Evolutionary conservation across 2,329 filamentous ascomycete genomes (phyloP).

Genomic region (Chalara sp.): DNA sequence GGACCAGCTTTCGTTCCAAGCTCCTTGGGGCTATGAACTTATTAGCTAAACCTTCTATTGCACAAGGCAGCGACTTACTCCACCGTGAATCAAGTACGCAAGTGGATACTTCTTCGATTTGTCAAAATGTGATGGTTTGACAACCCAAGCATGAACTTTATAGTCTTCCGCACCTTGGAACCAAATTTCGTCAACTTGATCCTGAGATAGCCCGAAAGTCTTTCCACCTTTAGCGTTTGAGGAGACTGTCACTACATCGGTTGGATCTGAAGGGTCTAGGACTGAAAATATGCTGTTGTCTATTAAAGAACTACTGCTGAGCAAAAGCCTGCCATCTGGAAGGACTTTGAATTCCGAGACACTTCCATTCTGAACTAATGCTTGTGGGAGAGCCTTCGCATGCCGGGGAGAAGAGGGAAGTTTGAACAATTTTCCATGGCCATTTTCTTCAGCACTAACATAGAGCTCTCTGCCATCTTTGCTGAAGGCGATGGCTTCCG

Average conservation of each 20-base stretch:
- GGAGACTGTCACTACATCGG: slow-evolving; percentile 40
- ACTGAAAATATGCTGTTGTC: slow-evolving; percentile 67
- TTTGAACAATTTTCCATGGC: slow-evolving; percentile 53
- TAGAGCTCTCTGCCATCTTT: slow-evolving; percentile 57
- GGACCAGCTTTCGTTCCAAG: slow-evolving; percentile 35
- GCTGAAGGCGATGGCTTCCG: slow-evolving; percentile 51
- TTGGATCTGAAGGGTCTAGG: slow-evolving; percentile 32
- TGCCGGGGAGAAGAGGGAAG: slow-evolving; percentile 48
- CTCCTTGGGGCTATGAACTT: slow-evolving; percentile 22
- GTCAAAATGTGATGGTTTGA: slow-evolving; percentile 63
- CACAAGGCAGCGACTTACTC: slow-evolving; percentile 28
- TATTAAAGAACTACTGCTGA: slow-evolving; percentile 61
- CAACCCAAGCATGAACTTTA: slow-evolving; percentile 48
- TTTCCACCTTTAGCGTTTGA: slow-evolving; percentile 60
- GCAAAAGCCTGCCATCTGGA: slow-evolving; percentile 45
- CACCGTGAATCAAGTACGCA: slow-evolving; percentile 75
- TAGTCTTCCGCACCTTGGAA: slow-evolving; percentile 58
- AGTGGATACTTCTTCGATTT: slow-evolving; percentile 68
- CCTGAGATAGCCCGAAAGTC: slow-evolving; percentile 56
- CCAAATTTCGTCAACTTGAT: slow-evolving; percentile 63
- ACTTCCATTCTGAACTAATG: slow-evolving; percentile 46
- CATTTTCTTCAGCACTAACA: slow-evolving; percentile 67
- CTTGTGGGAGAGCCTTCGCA: slow-evolving; percentile 40
- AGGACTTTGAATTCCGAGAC: slow-evolving; percentile 49
- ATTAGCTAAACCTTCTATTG: background rate